Evolutionary conservation across 1,284 basidiomycete species (phyloP), one percentile per base, ranked within the genome.

Genomic region (Sanguinoderma infundibulare): DNA sequence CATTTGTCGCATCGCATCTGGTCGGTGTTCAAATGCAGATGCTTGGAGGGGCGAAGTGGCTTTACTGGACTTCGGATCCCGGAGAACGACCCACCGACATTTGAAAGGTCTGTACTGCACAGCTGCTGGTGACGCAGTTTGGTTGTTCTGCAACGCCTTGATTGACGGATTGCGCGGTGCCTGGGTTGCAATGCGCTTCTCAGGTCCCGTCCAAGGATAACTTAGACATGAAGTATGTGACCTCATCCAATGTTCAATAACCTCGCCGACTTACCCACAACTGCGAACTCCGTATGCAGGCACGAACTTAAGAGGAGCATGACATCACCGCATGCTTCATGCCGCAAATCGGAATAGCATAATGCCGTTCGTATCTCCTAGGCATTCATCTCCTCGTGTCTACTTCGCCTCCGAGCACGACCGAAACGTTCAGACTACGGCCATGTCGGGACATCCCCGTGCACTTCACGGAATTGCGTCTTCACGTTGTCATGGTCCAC

Each of bases 401-500:
- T 44, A 26, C 42, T 28, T 44, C 42, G 26, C 26, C 24, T 26
- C 42, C 42, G 42, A 44, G 14, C 42, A 20, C 42, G 26, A 22
- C 42, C 42, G 42, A 44, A 26, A 26, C 24, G 42, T 7, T 20
- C 24, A 22, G 42, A 44, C 20, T 15, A 26, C 26, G 42, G 42
- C 12, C 10, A 44, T 44, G 42, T 44, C 42, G 42, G 42, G 42
- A 14, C 42, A 44, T 44, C 14, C 42, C 26, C 42, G 42, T 44
- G 24, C 42, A 20, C 42, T 44, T 24, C 26, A 26, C 42, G 24
- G 42, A 15, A 44, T 26, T 14, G 26, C 24, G 24, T 24, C 42
- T 44, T 44, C 42, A 44, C 42, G 42, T n/a, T 20, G 15, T 30
- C 7, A n/a, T n/a, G n/a, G 28, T 32, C 58, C 58, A 53, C 58